These are phyloP conservation scores for Wickerhamomyces strasburgensis DNA, from an alignment of 805 yeast species.

Conservation along the genomic window DNA sequence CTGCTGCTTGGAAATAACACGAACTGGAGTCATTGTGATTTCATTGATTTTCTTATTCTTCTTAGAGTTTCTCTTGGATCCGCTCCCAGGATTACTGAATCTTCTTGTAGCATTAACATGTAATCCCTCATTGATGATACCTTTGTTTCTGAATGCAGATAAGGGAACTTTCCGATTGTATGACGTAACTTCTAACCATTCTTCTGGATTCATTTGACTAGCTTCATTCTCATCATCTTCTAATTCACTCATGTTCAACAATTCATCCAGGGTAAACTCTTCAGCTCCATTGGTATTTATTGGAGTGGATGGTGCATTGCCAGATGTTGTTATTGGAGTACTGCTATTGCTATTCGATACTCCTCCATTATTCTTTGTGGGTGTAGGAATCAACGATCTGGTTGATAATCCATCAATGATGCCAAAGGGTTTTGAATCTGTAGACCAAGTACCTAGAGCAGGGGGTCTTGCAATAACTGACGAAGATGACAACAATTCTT, in stretches of 20 bases:
- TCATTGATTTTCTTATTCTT: slow-evolving; percentile 15
- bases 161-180: slow-evolving; percentile 62
- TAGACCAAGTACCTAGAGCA: slow-evolving; percentile 85
- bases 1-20: slow-evolving; percentile 10
- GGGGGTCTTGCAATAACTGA: slow-evolving; percentile 88
- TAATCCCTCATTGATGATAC: slow-evolving; percentile 30
- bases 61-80: slow-evolving; percentile 2
- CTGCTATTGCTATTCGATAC: slow-evolving; percentile 1
- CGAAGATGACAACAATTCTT: slow-evolving; percentile 86
- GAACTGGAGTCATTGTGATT: slow-evolving; percentile 16
- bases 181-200: slow-evolving; percentile 31
- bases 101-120: slow-evolving; percentile 26
- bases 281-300: slow-evolving; percentile 28
- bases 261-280: slow-evolving; percentile 65
- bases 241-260: slow-evolving; percentile 81
- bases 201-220: slow-evolving; percentile 30
- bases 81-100: slow-evolving; percentile 13
- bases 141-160: slow-evolving; percentile 87
- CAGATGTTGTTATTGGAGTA: slow-evolving; percentile 1
- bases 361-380: slow-evolving; percentile 6
- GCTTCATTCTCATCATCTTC: slow-evolving; percentile 67
- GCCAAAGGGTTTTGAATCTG: slow-evolving; percentile 81
- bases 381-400: slow-evolving; percentile 58
- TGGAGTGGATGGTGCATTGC: slow-evolving; percentile 15
- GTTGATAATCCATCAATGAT: slow-evolving; percentile 94